These are phyloP conservation scores for Aspergillus aculeatus DNA, from an alignment of 2,329 filamentous ascomycete genomes.

Conservation along the genomic window DNA sequence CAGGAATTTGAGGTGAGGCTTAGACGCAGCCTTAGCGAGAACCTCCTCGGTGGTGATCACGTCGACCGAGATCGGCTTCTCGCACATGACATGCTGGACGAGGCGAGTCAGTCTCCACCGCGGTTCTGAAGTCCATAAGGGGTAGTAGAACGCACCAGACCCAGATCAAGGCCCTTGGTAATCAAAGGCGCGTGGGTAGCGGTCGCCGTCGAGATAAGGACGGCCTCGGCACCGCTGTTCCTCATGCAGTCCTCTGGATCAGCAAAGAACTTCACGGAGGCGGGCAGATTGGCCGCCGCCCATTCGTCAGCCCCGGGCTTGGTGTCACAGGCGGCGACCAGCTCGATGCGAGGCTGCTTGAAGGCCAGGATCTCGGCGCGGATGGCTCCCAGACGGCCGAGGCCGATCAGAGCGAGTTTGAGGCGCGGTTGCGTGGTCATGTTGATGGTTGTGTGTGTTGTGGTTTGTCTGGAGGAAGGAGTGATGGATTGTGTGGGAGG, in stretches of 20 bases:
- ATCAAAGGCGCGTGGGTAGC: constrained; percentile 11
- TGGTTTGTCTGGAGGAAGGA: background rate
- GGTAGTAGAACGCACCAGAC: background rate
- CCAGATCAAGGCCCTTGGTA: constrained; percentile 2
- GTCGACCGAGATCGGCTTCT: constrained; percentile 12
- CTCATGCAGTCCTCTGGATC: constrained; percentile 8
- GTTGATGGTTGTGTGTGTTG: background rate
- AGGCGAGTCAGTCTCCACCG: too few species aligned
- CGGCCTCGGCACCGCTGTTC: constrained; percentile 9
- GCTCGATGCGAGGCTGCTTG: constrained; percentile 37
- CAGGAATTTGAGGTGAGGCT: constrained; percentile 11
- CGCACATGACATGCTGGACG: constrained; percentile 11
- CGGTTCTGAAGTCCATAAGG: background rate
- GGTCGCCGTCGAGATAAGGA: constrained; percentile 9
- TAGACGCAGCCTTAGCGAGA: constrained; percentile 8
- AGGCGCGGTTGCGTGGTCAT: constrained; percentile 3
- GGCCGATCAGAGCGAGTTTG: constrained; percentile 12
- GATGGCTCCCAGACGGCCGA: constrained; percentile 16
- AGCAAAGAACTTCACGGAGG: constrained; percentile 1
- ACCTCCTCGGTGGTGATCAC: constrained; percentile 10
- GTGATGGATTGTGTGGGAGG: too few species aligned
- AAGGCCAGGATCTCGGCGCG: constrained; percentile 36
- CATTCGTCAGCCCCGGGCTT: constrained; percentile 34
- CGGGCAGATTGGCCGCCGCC: constrained; percentile 27
- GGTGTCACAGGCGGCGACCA: constrained; percentile 36